These are phyloP conservation scores for Penicillium chermesinum DNA, from an alignment of 495 filamentous ascomycete species.

Conservation along the genomic window DNA sequence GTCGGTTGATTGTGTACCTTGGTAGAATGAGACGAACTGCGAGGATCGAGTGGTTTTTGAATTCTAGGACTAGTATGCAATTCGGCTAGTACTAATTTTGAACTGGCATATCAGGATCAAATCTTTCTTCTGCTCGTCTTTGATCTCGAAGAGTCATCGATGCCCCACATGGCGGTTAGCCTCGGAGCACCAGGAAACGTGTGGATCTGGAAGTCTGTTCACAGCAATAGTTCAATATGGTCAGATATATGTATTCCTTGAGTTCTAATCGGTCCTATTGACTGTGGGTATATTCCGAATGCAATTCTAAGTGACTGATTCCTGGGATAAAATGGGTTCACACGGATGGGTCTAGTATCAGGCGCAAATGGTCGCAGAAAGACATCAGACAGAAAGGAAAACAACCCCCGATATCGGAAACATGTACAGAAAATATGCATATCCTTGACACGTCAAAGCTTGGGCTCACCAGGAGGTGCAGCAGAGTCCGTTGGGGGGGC, in stretches of 20 bases:
- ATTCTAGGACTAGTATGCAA: no score
- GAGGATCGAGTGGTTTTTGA: neutral
- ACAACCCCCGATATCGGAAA: neutral
- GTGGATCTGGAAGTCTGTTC: no score
- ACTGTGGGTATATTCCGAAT: neutral
- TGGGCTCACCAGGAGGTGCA: neutral
- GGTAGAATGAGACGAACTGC: neutral
- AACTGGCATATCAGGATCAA: neutral
- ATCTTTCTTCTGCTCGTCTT: neutral
- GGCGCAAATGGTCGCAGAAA: neutral
- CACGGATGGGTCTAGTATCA: neutral
- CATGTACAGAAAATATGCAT: neutral
- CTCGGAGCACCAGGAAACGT: neutral
- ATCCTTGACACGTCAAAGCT: constrained; percentile 6
- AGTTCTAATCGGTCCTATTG: no score
- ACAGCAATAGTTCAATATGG: no score
- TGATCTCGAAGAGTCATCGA: neutral
- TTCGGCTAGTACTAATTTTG: neutral
- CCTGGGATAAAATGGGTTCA: neutral
- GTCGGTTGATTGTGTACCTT: neutral
- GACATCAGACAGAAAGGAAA: neutral
- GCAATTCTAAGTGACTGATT: neutral
- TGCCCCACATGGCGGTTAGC: neutral
- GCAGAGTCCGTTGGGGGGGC: constrained; percentile 13
- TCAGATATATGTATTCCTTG: no score